Percentiles rank a stretch among this genome's conserved stretches.
phyloP scores from a whole-genome alignment of 2,329 filamentous ascomycete genomes.

The Dactylellina sp. region DNA sequence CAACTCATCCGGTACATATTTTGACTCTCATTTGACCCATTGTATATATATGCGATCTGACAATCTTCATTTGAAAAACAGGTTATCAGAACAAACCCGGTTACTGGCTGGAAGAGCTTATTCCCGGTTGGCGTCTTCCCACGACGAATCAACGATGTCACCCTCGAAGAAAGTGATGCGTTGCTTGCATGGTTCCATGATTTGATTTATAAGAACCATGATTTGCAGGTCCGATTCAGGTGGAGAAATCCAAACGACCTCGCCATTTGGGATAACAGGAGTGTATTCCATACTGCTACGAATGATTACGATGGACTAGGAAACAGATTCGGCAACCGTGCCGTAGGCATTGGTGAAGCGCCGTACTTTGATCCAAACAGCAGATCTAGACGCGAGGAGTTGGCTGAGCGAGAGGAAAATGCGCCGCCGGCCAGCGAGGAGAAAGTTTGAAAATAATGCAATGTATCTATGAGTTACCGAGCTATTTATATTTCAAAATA shows the following conservation, averaged over 20 bases:
- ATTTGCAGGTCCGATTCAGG: constrained; percentile 68
- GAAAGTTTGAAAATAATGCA: too few species aligned
- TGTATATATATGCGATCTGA: background rate
- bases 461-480: too few species aligned
- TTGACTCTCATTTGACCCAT: background rate
- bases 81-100: constrained; percentile 70
- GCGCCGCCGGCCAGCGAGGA: constrained; percentile 6
- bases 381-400: constrained; percentile 65
- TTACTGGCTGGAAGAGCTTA: constrained; percentile 70
- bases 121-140: constrained; percentile 70
- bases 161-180: constrained; percentile 69
- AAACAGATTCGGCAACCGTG: constrained; percentile 68
- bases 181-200: constrained; percentile 68
- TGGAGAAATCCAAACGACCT: constrained; percentile 63
- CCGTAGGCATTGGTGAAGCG: constrained; percentile 70
- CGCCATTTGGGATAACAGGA: constrained; percentile 76
- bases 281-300: constrained; percentile 72
- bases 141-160: constrained; percentile 70
- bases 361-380: constrained; percentile 70
- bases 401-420: constrained; percentile 60
- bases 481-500: background rate
- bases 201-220: constrained; percentile 69
- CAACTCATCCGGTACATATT: constrained; percentile 67
- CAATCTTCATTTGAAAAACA: background rate
- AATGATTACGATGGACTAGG: constrained; percentile 72